Evolutionary conservation across 2,329 filamentous ascomycete genomes (phyloP).

Genomic region (Phialocephala subalpina): DNA sequence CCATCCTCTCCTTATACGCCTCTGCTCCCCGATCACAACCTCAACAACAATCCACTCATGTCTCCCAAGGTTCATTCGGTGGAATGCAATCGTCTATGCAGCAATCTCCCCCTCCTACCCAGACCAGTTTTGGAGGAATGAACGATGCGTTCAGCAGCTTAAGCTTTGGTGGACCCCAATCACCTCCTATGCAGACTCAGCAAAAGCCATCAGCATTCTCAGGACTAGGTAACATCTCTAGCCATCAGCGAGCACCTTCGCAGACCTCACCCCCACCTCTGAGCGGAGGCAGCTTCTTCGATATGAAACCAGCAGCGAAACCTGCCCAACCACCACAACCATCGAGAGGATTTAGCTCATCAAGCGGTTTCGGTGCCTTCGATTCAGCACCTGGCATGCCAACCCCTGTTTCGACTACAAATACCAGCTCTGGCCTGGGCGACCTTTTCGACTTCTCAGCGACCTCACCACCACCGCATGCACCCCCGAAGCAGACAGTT

Average conservation of each 20-base stretch:
- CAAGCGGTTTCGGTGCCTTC: slow-evolving; percentile 71
- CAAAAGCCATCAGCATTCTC: slow-evolving; percentile 54
- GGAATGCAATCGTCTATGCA: slow-evolving; percentile 68
- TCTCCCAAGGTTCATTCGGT: slow-evolving; percentile 70
- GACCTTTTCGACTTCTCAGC: slow-evolving; percentile 84
- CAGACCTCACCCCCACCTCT: slow-evolving; percentile 34
- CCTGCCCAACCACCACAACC: slow-evolving; percentile 47
- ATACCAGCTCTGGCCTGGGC: slow-evolving; percentile 65
- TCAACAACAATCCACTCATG: slow-evolving; percentile 57
- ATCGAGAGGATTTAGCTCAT: slow-evolving; percentile 60
- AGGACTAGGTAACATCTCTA: slow-evolving; percentile 51
- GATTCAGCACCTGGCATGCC: slow-evolving; percentile 49
- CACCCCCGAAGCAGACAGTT: slow-evolving; percentile 49
- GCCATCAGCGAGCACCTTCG: slow-evolving; percentile 48
- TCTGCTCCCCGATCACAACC: slow-evolving; percentile 81
- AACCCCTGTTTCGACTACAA: slow-evolving; percentile 49
- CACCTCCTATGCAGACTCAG: slow-evolving; percentile 50
- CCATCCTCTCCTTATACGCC: slow-evolving; percentile 93
- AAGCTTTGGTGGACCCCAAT: slow-evolving; percentile 63
- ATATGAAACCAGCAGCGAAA: slow-evolving; percentile 70
- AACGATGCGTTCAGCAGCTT: slow-evolving; percentile 83
- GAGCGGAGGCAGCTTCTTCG: slow-evolving; percentile 63
- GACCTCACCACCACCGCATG: slow-evolving; percentile 50
- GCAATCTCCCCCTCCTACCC: slow-evolving; percentile 45
- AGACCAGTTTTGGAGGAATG: slow-evolving; percentile 60